Evolutionary conservation across 192 early-diverging fungal genomes (phyloP).

Genomic region (Helicostylum pulchrum): DNA sequence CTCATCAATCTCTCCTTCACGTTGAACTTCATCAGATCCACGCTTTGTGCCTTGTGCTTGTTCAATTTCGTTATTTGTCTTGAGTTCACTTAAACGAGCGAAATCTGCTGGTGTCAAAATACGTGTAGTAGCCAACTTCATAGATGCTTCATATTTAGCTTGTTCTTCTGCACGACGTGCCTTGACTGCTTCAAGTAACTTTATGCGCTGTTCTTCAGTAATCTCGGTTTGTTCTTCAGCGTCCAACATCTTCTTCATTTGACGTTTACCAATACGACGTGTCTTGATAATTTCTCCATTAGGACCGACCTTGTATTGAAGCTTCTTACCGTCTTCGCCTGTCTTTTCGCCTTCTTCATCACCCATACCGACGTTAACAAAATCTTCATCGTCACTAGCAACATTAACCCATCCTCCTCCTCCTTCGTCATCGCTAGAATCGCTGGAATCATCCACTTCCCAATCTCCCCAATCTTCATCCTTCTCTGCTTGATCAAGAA

Average conservation of each 20-base stretch:
- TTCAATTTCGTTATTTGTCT: constrained; percentile 62
- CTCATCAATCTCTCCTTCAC: constrained; percentile 37
- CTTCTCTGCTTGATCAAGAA: constrained; percentile 54
- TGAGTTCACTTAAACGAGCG: constrained; percentile 74
- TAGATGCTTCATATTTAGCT: constrained; percentile 43
- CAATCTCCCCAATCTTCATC: constrained; percentile 41
- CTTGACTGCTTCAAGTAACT: constrained; percentile 40
- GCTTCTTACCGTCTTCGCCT: constrained; percentile 18
- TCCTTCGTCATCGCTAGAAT: constrained; percentile 42
- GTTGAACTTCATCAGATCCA: not conserved
- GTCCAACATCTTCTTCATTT: constrained; percentile 40
- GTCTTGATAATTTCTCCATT: constrained; percentile 21
- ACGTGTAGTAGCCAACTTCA: constrained; percentile 49
- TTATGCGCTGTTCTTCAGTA: constrained; percentile 42
- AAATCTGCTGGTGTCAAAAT: constrained; percentile 94
- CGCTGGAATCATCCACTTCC: constrained; percentile 32
- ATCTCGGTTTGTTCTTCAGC: constrained; percentile 23
- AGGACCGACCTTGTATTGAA: constrained; percentile 3
- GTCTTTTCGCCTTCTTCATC: constrained; percentile 45
- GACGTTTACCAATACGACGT: constrained; percentile 42
- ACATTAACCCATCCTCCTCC: constrained; percentile 38
- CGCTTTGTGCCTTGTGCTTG: constrained; percentile 17
- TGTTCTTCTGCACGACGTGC: constrained; percentile 40
- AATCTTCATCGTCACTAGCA: constrained; percentile 28
- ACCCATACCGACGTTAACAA: constrained; percentile 40